phyloP scores from a whole-genome alignment of 306 rosid species.

The Corylus americana region DNA sequence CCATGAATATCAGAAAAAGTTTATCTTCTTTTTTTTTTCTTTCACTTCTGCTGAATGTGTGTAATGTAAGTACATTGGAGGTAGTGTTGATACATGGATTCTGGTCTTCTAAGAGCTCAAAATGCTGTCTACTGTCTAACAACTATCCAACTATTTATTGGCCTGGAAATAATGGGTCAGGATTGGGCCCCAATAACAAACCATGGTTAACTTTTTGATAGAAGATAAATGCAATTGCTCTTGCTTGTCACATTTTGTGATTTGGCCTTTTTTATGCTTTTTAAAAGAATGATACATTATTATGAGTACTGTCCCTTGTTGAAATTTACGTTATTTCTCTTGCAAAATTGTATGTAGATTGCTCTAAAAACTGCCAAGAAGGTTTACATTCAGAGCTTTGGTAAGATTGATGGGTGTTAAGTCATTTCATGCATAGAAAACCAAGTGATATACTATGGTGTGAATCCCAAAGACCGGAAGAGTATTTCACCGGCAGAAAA shows the following conservation, averaged over 20 bases:
- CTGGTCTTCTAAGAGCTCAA: neutral
- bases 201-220: neutral
- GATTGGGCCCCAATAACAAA: neutral
- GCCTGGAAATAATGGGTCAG: neutral
- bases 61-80: neutral
- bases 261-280: neutral
- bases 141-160: neutral
- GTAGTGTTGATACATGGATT: neutral
- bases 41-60: neutral
- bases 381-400: conserved; percentile 74
- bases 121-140: neutral
- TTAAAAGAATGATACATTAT: neutral
- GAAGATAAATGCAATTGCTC: conserved; percentile 3
- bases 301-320: neutral
- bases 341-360: conserved; percentile 44
- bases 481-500: conserved; percentile 51
- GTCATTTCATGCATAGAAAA: conserved; percentile 37
- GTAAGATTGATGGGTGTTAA: conserved; percentile 57
- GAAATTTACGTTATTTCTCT: conserved; percentile 19
- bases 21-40: no score
- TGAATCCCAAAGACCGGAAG: conserved; percentile 41
- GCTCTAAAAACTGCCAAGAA: conserved; percentile 73
- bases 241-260: conserved; percentile 3
- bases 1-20: neutral
- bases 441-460: conserved; percentile 8